Conservation (phyloP, 176 grass and related monocot genomes). For the Thalia dealbata region DNA sequence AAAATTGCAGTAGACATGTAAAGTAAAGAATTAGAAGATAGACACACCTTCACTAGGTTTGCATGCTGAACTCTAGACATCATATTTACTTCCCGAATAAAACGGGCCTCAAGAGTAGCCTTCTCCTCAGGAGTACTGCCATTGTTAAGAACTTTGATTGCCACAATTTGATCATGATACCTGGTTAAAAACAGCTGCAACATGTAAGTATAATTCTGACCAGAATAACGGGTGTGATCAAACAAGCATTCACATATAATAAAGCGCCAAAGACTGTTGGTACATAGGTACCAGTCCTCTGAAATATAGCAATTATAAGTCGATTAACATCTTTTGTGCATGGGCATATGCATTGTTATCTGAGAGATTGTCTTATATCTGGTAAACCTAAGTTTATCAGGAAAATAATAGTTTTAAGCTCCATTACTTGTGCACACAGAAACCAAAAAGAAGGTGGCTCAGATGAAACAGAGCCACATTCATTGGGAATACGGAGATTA, state of each 20-base stretch:
- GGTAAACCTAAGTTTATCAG: neutral
- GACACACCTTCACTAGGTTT: constrained; percentile 43
- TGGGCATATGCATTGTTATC: neutral
- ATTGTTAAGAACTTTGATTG: constrained; percentile 46
- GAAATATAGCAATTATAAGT: neutral
- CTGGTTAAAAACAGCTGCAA: constrained; percentile 16
- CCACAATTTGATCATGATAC: constrained; percentile 41
- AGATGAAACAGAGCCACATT: neutral
- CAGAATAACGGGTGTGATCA: neutral
- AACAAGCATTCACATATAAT: neutral
- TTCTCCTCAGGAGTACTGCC: constrained; percentile 36
- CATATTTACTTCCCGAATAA: constrained; percentile 56
- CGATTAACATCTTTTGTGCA: neutral
- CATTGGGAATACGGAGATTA: neutral
- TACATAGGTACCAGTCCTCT: neutral
- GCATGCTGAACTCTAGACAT: constrained; percentile 52
- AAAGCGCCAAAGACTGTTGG: neutral
- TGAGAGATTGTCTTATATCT: neutral
- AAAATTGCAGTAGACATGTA: neutral
- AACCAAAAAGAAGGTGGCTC: neutral
- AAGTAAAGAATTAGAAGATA: neutral
- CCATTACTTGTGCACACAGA: neutral
- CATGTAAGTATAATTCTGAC: constrained; percentile 8
- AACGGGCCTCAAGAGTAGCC: constrained; percentile 29
- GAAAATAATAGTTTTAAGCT: neutral